Percentiles rank a stretch among this genome's conserved stretches.
These are phyloP conservation scores for Phytophthora kernoviae DNA, from an alignment of 352 stramenopile genomes.

Conservation along the genomic window DNA sequence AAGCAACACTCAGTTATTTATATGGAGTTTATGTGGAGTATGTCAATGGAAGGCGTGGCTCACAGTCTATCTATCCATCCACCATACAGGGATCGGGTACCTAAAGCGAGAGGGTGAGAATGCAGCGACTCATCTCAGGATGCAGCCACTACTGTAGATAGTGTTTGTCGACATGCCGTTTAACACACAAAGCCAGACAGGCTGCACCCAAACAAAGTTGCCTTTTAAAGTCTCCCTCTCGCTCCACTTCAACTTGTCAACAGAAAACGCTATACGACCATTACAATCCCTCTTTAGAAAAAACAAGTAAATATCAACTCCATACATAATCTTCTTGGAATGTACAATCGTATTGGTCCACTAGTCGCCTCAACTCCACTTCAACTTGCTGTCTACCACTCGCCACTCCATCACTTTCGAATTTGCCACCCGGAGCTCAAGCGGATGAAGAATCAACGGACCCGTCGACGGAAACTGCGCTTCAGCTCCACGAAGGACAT, in stretches of 20 bases:
- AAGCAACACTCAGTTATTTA: constrained; percentile 3
- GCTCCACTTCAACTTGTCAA: constrained; percentile 33
- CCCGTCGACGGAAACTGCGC: constrained; percentile 32
- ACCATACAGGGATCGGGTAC: not conserved
- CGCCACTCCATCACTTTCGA: constrained; percentile 27
- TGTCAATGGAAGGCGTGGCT: constrained; percentile 9
- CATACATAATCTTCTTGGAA: too few species aligned
- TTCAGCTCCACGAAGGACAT: constrained; percentile 22
- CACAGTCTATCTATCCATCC: not conserved
- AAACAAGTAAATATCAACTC: too few species aligned
- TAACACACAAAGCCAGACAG: not conserved
- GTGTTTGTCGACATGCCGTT: not conserved
- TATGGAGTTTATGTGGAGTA: constrained; percentile 16
- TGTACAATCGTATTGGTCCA: too few species aligned
- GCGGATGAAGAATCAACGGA: constrained; percentile 29
- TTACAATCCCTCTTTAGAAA: too few species aligned
- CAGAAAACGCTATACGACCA: constrained; percentile 34
- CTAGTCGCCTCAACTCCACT: too few species aligned
- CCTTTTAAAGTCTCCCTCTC: constrained; percentile 1
- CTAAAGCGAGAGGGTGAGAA: constrained; percentile 2
- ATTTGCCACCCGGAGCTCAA: constrained; percentile 25
- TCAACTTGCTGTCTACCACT: constrained; percentile 17
- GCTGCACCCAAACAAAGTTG: constrained; percentile 1
- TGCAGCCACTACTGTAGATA: not conserved
- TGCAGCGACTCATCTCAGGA: too few species aligned